These are phyloP conservation scores for Trypethelium eluteriae DNA, from an alignment of 495 filamentous ascomycete species.

Conservation along the genomic window DNA sequence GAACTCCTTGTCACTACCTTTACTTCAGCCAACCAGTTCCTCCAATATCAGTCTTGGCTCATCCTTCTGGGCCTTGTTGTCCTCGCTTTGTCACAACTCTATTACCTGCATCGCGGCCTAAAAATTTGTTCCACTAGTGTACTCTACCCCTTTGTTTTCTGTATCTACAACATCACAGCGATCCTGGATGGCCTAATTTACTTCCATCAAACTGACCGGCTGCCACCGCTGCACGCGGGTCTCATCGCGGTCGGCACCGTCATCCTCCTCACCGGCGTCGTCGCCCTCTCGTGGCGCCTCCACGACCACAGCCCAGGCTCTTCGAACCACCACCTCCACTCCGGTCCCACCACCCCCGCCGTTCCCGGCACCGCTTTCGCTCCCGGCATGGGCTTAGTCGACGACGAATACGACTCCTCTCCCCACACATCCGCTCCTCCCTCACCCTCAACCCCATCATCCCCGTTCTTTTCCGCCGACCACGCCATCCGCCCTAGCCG, in stretches of 20 bases:
- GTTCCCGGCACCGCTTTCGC: constrained; percentile 53
- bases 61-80: constrained; percentile 74
- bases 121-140: constrained; percentile 93
- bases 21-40: constrained; percentile 82
- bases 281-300: constrained; percentile 90
- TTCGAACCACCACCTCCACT: constrained; percentile 14
- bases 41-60: constrained; percentile 94
- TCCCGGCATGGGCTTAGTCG: constrained; percentile 60
- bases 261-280: constrained; percentile 77
- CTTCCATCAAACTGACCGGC: constrained; percentile 77
- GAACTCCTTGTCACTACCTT: constrained; percentile 93
- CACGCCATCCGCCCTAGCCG: constrained; percentile 35
- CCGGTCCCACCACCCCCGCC: constrained; percentile 17
- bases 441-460: background rate
- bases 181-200: constrained; percentile 97
- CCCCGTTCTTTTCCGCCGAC: background rate
- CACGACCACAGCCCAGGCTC: constrained; percentile 53
- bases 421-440: constrained; percentile 12
- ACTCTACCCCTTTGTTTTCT: constrained; percentile 96
- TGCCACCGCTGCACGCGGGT: constrained; percentile 65
- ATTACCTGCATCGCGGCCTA: constrained; percentile 87
- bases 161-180: constrained; percentile 98
- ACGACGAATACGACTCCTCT: constrained; percentile 22
- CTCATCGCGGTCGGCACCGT: constrained; percentile 82
- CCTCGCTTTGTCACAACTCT: constrained; percentile 84